phyloP scores from a whole-genome alignment of 2,329 filamentous ascomycete species.

The Colletotrichum trifolii region DNA sequence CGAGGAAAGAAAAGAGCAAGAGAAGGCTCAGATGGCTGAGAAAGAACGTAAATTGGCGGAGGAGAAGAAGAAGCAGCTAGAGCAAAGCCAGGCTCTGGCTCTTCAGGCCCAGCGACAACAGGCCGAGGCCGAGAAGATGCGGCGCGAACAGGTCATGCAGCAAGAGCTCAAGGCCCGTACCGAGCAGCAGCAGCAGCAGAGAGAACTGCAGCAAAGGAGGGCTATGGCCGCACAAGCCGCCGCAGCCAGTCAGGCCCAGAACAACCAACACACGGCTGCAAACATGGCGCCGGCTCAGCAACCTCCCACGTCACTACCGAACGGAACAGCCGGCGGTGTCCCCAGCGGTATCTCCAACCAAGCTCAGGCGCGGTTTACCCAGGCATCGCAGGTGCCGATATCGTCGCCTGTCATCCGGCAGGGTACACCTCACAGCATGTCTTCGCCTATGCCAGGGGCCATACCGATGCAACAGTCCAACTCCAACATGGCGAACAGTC shows the following conservation, averaged over 20 bases:
- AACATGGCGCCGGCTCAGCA: conserved; percentile 46
- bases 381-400: conserved; percentile 71
- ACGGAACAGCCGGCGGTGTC: conserved; percentile 47
- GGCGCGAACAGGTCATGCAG: conserved; percentile 48
- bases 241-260: conserved; percentile 43
- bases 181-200: conserved; percentile 45
- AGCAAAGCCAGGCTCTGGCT: conserved; percentile 55
- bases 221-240: conserved; percentile 46
- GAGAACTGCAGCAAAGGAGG: conserved; percentile 48
- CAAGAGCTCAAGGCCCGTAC: conserved; percentile 37
- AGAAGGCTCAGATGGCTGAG: conserved; percentile 75
- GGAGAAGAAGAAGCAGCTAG: conserved; percentile 57
- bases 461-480: conserved; percentile 73
- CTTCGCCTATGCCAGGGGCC: conserved; percentile 72
- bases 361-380: conserved; percentile 60
- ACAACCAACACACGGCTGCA: conserved; percentile 38
- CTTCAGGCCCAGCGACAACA: conserved; percentile 56
- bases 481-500: conserved; percentile 76
- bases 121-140: conserved; percentile 55
- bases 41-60: conserved; percentile 64
- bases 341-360: conserved; percentile 56
- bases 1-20: conserved; percentile 79
- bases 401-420: conserved; percentile 76
- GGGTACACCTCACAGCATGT: conserved; percentile 72
- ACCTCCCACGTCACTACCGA: conserved; percentile 51